Conservation (phyloP, 1,139 yeast species). For the Wickerhamomyces sp. region DNA sequence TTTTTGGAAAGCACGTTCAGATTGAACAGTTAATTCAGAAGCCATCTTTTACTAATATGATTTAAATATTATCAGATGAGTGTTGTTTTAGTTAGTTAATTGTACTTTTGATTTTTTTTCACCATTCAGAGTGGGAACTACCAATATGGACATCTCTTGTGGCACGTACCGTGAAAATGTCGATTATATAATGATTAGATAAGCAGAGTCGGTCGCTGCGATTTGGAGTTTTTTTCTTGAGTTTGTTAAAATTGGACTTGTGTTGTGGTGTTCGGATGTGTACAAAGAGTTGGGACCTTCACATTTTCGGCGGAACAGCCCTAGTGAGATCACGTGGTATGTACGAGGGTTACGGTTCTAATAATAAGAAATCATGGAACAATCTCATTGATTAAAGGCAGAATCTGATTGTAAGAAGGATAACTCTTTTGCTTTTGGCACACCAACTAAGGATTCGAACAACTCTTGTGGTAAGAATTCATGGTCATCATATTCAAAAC, state of each 20-base stretch:
- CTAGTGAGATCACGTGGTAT: not conserved
- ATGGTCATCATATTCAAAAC: slow-evolving; percentile 48
- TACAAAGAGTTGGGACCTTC: not conserved
- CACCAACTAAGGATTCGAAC: slow-evolving; percentile 33
- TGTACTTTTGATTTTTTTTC: slow-evolving; percentile 13
- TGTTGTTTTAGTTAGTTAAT: slow-evolving; percentile 3
- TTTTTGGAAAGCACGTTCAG: slow-evolving; percentile 99
- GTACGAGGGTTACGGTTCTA: slow-evolving; percentile 2
- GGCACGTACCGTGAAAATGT: slow-evolving; percentile 6
- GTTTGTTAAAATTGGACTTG: not conserved
- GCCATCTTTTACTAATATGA: slow-evolving; percentile 60
- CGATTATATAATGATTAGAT: not conserved
- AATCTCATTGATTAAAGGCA: not conserved
- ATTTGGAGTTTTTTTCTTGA: slow-evolving; percentile 6
- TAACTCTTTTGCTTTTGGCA: slow-evolving; percentile 28
- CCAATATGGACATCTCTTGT: slow-evolving; percentile 4
- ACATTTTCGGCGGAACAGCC: not conserved
- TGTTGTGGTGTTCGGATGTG: not conserved
- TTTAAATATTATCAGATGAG: not conserved
- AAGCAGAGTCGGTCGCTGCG: not conserved
- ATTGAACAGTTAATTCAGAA: slow-evolving; percentile 99
- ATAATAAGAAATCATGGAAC: too few relatives aligned
- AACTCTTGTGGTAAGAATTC: slow-evolving; percentile 32
- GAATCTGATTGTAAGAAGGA: slow-evolving; percentile 20
- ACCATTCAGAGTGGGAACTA: not conserved